A percentile compares a stretch with the other conserved stretches of the same genome.
These are phyloP conservation scores for Eutrema salsugineum DNA, from an alignment of 441 rosid species.

Conservation along the genomic window DNA sequence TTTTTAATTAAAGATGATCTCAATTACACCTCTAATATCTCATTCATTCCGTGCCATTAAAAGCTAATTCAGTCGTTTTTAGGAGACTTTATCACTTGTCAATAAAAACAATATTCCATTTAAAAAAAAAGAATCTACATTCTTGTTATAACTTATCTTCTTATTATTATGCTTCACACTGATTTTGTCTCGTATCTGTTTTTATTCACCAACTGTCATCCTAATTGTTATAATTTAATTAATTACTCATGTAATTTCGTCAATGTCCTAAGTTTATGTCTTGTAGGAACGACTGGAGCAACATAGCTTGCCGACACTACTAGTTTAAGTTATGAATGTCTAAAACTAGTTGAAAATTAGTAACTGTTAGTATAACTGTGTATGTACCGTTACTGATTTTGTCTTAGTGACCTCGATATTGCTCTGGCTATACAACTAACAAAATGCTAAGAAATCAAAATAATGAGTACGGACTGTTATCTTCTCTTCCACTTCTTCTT, in stretches of 20 bases:
- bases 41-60: background rate
- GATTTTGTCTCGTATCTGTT: background rate
- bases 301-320: slow-evolving; percentile 68
- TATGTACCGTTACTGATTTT: background rate
- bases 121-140: background rate
- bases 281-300: slow-evolving; percentile 40
- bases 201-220: background rate
- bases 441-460: background rate
- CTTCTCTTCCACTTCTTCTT: too few species aligned
- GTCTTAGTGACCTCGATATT: background rate
- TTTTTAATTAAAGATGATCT: background rate
- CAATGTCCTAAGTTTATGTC: slow-evolving; percentile 15
- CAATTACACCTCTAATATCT: background rate
- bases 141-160: background rate
- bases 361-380: background rate
- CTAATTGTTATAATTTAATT: background rate
- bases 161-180: background rate
- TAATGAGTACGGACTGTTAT: background rate
- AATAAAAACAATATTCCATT: background rate
- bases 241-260: slow-evolving; percentile 5
- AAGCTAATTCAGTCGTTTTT: background rate
- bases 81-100: background rate
- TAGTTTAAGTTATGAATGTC: slow-evolving; percentile 10
- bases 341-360: slow-evolving; percentile 4
- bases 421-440: background rate